Percentiles rank a stretch among this genome's conserved stretches.
Evolutionary conservation across 1,139 yeast species (phyloP).

Genomic region (Taphrina wiesneri): DNA sequence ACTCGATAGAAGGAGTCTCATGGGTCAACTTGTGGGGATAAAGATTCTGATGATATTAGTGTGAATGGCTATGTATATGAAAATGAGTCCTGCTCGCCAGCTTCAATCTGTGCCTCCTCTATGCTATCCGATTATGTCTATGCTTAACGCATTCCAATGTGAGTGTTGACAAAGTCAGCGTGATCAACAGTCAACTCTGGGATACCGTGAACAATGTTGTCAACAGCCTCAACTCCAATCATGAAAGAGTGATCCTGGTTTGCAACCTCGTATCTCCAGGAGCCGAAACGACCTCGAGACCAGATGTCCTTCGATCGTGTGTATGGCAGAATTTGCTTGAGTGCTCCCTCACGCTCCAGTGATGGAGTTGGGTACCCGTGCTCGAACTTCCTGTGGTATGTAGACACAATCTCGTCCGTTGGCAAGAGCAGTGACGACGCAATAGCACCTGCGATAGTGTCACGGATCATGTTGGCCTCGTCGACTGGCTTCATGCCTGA

Average conservation of each 20-base stretch:
- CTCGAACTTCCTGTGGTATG: conserved; percentile 37
- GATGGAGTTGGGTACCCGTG: conserved; percentile 38
- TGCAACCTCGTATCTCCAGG: conserved; percentile 39
- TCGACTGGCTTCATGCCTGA: conserved; percentile 37
- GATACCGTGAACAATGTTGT: conserved; percentile 34
- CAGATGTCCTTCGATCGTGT: conserved; percentile 29
- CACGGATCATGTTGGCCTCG: conserved; percentile 33
- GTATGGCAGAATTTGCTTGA: conserved; percentile 34
- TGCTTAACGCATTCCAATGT: conserved; percentile 25
- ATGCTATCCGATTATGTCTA: background rate
- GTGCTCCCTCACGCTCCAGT: conserved; percentile 36
- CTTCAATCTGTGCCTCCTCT: background rate
- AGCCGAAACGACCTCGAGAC: conserved; percentile 38
- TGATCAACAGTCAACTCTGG: conserved; percentile 36
- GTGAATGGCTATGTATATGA: background rate
- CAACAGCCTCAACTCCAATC: conserved; percentile 39
- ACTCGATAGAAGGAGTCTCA: too few relatives aligned
- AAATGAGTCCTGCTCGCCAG: conserved; percentile 2
- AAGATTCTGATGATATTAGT: background rate
- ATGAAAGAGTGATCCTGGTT: conserved; percentile 38
- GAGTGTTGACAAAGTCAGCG: conserved; percentile 37
- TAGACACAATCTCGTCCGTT: conserved; percentile 37
- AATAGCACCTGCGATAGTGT: conserved; percentile 37
- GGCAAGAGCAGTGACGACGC: conserved; percentile 34
- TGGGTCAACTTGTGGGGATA: background rate